phyloP scores from a whole-genome alignment of 2,329 filamentous ascomycete genomes.

The Acarospora socialis region DNA sequence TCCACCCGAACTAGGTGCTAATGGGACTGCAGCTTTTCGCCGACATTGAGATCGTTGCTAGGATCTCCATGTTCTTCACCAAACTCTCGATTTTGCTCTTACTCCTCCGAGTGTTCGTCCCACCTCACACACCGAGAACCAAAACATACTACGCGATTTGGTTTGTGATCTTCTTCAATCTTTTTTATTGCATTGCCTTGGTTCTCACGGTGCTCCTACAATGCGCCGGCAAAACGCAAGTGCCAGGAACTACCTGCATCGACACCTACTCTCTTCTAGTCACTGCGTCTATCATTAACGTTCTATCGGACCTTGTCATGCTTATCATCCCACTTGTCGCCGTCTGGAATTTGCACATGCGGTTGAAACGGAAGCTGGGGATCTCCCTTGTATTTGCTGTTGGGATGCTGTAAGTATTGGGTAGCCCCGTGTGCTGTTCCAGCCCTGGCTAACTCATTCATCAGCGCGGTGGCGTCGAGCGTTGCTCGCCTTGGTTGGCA shows the following conservation, averaged over 20 bases:
- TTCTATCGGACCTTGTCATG: conserved; percentile 11
- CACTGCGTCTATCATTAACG: conserved; percentile 12
- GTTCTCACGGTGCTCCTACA: conserved; percentile 9
- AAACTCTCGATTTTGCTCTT: conserved; percentile 12
- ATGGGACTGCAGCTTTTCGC: conserved; percentile 7
- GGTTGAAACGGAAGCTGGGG: conserved; percentile 8
- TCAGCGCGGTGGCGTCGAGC: conserved; percentile 7
- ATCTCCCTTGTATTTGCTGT: conserved; percentile 11
- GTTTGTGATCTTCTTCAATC: conserved; percentile 12
- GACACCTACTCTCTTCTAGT: conserved; percentile 10
- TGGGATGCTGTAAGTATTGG: conserved; percentile 11
- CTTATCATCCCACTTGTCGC: conserved; percentile 12
- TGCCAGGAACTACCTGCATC: conserved; percentile 8
- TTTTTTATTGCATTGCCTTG: conserved; percentile 12
- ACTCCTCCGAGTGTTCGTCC: conserved; percentile 10
- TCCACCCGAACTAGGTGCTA: no score
- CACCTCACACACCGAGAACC: conserved; percentile 3
- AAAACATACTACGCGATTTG: conserved; percentile 11
- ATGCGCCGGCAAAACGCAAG: conserved; percentile 11
- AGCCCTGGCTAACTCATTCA: neutral
- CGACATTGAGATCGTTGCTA: conserved; percentile 11
- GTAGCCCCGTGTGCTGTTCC: no score
- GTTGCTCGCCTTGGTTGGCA: conserved; percentile 11
- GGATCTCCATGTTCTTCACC: conserved; percentile 12
- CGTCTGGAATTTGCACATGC: conserved; percentile 13